Conservation (phyloP, 2,329 filamentous ascomycete species). For the Ceratocystiopsis sp. region DNA sequence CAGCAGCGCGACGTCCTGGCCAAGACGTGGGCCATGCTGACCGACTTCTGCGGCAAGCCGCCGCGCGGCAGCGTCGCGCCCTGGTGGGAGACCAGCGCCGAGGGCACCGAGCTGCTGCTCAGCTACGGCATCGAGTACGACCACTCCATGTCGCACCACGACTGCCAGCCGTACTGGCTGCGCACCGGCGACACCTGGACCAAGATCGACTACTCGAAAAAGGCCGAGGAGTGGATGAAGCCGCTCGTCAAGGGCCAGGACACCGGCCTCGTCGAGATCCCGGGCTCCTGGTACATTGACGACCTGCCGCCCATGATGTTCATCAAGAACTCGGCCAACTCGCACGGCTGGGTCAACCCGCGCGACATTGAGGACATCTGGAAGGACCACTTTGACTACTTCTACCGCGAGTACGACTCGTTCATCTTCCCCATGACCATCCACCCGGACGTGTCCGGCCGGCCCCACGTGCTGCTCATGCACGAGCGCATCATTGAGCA, state of each 20-base stretch:
- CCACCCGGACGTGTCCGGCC: constrained; percentile 55
- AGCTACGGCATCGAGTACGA: constrained; percentile 55
- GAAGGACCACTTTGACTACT: constrained; percentile 54
- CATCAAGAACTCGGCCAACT: constrained; percentile 47
- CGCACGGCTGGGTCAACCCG: constrained; percentile 42
- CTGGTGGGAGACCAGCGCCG: constrained; percentile 55
- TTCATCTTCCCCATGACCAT: constrained; percentile 66
- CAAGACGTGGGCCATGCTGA: constrained; percentile 56
- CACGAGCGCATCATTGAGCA: constrained; percentile 10
- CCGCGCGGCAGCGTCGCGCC: constrained; percentile 58
- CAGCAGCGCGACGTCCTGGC: constrained; percentile 61
- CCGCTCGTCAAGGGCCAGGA: constrained; percentile 39
- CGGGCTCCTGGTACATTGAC: constrained; percentile 47
- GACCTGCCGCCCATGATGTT: constrained; percentile 56
- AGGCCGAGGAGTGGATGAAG: constrained; percentile 49
- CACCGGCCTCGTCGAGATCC: constrained; percentile 51
- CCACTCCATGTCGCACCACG: constrained; percentile 48
- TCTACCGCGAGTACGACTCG: constrained; percentile 60
- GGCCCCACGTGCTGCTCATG: constrained; percentile 48
- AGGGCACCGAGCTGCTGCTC: constrained; percentile 47
- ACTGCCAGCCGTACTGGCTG: constrained; percentile 47
- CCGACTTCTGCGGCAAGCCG: constrained; percentile 53
- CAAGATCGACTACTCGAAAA: constrained; percentile 48
- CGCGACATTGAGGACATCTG: constrained; percentile 43
- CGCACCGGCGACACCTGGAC: constrained; percentile 48